Conservation (phyloP, 1,284 basidiomycete genomes). For the Ganoderma multipileum region DNA sequence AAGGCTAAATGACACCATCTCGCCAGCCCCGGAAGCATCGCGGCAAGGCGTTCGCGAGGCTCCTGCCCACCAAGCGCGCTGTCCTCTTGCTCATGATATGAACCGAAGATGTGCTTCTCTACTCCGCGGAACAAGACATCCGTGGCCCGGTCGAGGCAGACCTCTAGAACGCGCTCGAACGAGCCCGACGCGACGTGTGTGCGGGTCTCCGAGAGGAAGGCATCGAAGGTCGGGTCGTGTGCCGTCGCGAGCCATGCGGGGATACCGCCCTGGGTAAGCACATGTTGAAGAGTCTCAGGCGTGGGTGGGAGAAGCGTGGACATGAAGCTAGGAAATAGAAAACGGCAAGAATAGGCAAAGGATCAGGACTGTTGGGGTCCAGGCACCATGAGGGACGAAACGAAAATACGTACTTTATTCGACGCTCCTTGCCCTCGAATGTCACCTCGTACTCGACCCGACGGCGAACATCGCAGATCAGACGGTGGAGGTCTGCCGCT, state of each 20-base stretch:
- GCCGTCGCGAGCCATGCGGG: constrained; percentile 35
- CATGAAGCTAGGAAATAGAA: constrained; percentile 60
- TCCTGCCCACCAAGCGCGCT: constrained; percentile 27
- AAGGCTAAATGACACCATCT: constrained; percentile 79
- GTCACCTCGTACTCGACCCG: constrained; percentile 77
- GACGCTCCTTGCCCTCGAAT: constrained; percentile 64
- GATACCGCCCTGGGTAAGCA: constrained; percentile 70
- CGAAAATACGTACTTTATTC: constrained; percentile 54
- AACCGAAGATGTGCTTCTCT: constrained; percentile 59
- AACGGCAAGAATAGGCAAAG: constrained; percentile 8
- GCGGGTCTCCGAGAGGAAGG: constrained; percentile 75
- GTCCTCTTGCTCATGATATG: constrained; percentile 31
- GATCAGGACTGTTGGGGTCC: neutral
- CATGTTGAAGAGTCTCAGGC: constrained; percentile 69
- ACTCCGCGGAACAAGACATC: constrained; percentile 61
- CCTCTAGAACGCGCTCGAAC: constrained; percentile 72
- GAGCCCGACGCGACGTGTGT: constrained; percentile 70
- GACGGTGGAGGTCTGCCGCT: constrained; percentile 68
- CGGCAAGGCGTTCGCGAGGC: constrained; percentile 58
- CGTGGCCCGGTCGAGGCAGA: constrained; percentile 73
- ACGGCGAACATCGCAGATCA: constrained; percentile 74
- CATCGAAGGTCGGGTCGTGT: constrained; percentile 60
- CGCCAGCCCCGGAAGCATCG: constrained; percentile 79
- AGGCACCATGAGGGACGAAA: neutral
- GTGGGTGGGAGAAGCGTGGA: constrained; percentile 77